These are phyloP conservation scores for Schizonepeta tenuifolia DNA, from an alignment of 257 asterid genomes.

Conservation along the genomic window DNA sequence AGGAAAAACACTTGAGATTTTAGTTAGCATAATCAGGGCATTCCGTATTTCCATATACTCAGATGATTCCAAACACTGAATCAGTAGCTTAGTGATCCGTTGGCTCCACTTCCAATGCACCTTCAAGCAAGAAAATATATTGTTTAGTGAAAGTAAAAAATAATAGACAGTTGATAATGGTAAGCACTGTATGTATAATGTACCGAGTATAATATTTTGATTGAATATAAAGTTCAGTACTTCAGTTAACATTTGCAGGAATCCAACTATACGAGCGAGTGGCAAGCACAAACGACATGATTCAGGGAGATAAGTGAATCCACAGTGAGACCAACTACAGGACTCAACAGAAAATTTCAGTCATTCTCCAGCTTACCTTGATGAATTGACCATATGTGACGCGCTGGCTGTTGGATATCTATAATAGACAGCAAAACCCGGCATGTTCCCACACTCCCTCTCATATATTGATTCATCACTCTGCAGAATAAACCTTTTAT, in stretches of 20 bases:
- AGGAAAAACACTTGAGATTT: slow-evolving; percentile 87
- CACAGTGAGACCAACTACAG: slow-evolving; percentile 8
- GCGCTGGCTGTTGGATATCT: slow-evolving; percentile 98
- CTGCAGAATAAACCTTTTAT: slow-evolving; percentile 45
- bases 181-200: neutral
- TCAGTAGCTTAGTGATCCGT: slow-evolving; percentile 88
- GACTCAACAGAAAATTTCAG: slow-evolving; percentile 1
- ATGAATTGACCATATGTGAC: slow-evolving; percentile 93
- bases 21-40: slow-evolving; percentile 89
- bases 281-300: slow-evolving; percentile 8
- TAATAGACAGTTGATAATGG: slow-evolving; percentile 6
- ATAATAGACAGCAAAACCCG: slow-evolving; percentile 98
- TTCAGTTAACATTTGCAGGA: slow-evolving; percentile 6
- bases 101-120: slow-evolving; percentile 99
- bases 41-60: slow-evolving; percentile 99
- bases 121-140: slow-evolving; percentile 47
- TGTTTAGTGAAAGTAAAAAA: slow-evolving; percentile 3
- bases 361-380: slow-evolving; percentile 62
- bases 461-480: slow-evolving; percentile 91
- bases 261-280: neutral
- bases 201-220: slow-evolving; percentile 1
- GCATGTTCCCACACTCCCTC: slow-evolving; percentile 99
- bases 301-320: slow-evolving; percentile 8
- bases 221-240: neutral
- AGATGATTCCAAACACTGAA: slow-evolving; percentile 93